Evolutionary conservation across 176 grass and related monocot species (phyloP).

Genomic region (Oryza nivara): DNA sequence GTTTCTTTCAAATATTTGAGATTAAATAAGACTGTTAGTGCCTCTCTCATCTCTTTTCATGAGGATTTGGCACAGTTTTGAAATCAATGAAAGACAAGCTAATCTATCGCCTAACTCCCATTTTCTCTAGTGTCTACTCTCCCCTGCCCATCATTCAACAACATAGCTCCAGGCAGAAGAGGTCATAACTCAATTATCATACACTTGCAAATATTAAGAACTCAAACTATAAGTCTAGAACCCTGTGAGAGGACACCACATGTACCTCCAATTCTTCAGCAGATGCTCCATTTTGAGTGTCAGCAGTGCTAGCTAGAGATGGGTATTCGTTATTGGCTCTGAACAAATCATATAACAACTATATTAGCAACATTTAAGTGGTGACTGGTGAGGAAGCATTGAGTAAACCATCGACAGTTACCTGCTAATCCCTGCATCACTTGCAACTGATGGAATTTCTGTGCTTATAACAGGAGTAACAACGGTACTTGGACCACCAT

Average conservation of each 20-base stretch:
- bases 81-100: background rate
- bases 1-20: background rate
- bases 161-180: background rate
- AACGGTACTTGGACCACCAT: slow-evolving; percentile 41
- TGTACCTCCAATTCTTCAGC: slow-evolving; percentile 85
- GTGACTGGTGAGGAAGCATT: slow-evolving; percentile 32
- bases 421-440: slow-evolving; percentile 50
- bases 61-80: background rate
- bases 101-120: background rate
- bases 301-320: slow-evolving; percentile 29
- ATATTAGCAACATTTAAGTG: slow-evolving; percentile 13
- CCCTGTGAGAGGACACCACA: background rate
- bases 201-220: slow-evolving; percentile 9
- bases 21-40: background rate
- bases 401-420: slow-evolving; percentile 10
- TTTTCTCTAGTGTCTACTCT: background rate
- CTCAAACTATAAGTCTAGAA: slow-evolving; percentile 31
- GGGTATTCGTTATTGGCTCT: slow-evolving; percentile 60
- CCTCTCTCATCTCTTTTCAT: background rate
- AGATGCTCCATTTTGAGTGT: slow-evolving; percentile 60
- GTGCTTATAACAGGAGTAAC: slow-evolving; percentile 33
- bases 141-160: background rate
- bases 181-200: background rate
- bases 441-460: slow-evolving; percentile 37
- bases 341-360: slow-evolving; percentile 34